Percentiles rank a stretch among this genome's conserved stretches.
Conservation (phyloP, 2,329 filamentous ascomycete species). For the Pseudomassariella vexata region DNA sequence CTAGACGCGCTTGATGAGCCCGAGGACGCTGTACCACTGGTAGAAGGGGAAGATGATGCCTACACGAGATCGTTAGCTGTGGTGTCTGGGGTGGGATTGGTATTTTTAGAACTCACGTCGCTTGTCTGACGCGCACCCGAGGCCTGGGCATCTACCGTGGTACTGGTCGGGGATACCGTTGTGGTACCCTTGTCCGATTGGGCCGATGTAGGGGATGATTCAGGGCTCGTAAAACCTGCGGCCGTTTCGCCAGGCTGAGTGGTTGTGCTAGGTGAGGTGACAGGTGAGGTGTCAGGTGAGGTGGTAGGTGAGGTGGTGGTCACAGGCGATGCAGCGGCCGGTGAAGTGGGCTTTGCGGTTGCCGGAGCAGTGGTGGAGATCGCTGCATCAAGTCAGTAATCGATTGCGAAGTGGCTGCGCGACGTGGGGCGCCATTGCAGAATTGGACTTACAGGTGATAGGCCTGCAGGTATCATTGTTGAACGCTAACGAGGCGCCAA, state of each 20-base stretch:
- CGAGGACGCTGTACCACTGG: background rate
- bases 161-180: constrained; percentile 1
- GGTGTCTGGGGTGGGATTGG: too few relatives aligned
- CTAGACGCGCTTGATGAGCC: background rate
- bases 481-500: background rate
- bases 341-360: background rate
- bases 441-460: constrained; percentile 4
- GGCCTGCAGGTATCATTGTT: background rate
- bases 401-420: too few relatives aligned
- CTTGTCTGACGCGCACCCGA: background rate
- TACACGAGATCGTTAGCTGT: too few relatives aligned
- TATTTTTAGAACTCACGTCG: background rate
- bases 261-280: too few relatives aligned
- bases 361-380: background rate
- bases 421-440: background rate
- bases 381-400: constrained; percentile 5
- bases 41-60: background rate
- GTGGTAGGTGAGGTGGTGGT: constrained; percentile 1
- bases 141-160: background rate
- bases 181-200: too few relatives aligned
- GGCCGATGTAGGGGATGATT: constrained; percentile 1
- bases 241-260: too few relatives aligned
- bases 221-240: too few relatives aligned
- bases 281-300: background rate
- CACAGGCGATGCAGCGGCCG: background rate